Conservation (phyloP, 805 yeast genomes). For the Metschnikowia dekortorum region DNA sequence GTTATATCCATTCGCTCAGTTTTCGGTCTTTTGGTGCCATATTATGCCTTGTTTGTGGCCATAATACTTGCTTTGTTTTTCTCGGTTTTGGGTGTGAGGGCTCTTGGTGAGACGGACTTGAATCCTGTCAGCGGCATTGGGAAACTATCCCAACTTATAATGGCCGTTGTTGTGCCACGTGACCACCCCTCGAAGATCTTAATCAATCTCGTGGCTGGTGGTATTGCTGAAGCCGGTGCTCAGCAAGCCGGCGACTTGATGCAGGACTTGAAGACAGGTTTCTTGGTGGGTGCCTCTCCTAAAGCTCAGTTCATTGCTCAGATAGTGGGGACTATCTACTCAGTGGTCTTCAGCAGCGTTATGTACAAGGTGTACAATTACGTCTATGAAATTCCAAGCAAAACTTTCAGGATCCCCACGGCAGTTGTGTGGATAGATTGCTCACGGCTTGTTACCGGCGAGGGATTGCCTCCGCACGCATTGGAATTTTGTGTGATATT, state of each 20-base stretch:
- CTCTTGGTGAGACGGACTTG: constrained; percentile 93
- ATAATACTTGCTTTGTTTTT: constrained; percentile 71
- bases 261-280: constrained; percentile 97
- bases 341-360: constrained; percentile 70
- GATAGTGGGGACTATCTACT: constrained; percentile 80
- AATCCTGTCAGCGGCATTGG: constrained; percentile 98
- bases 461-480: constrained; percentile 82
- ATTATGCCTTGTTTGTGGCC: constrained; percentile 64
- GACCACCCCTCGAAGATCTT: constrained; percentile 76
- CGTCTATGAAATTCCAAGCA: constrained; percentile 82
- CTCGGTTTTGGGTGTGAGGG: constrained; percentile 85
- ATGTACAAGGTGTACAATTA: constrained; percentile 79
- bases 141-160: constrained; percentile 82
- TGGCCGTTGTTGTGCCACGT: constrained; percentile 75
- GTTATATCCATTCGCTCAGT: constrained; percentile 57
- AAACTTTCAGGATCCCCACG: constrained; percentile 83
- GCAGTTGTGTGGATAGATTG: constrained; percentile 97
- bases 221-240: constrained; percentile 97
- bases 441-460: constrained; percentile 86
- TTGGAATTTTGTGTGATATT: constrained; percentile 53
- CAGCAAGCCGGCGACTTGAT: constrained; percentile 98
- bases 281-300: constrained; percentile 86
- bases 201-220: constrained; percentile 89
- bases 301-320: constrained; percentile 90
- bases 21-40: constrained; percentile 69